Conservation (phyloP, 1,284 basidiomycete genomes). For the Ceratobasidium sp. region DNA sequence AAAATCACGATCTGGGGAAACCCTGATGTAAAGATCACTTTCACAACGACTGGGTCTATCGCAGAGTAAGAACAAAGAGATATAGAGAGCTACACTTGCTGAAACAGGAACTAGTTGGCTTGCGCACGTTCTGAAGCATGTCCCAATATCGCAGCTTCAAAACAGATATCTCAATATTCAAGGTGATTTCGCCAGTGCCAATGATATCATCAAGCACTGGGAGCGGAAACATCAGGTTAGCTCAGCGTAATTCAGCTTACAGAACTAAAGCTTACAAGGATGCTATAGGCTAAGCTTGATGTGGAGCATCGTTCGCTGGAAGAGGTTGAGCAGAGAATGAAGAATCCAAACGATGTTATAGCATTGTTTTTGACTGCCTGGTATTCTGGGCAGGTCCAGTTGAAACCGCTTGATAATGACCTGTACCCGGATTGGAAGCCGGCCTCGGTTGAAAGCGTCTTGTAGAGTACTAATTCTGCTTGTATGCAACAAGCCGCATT, state of each 20-base stretch:
- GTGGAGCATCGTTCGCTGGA: conserved; percentile 18
- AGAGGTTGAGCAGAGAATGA: conserved; percentile 15
- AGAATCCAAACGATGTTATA: conserved; percentile 8
- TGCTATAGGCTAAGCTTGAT: conserved; percentile 7
- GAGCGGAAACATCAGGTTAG: conserved; percentile 31
- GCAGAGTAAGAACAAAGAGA: not conserved
- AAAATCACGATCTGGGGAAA: conserved; percentile 26
- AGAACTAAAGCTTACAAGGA: too few relatives aligned
- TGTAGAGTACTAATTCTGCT: too few relatives aligned
- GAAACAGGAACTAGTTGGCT: conserved; percentile 6
- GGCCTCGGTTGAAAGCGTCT: too few relatives aligned
- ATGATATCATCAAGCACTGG: conserved; percentile 24
- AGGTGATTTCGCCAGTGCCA: not conserved
- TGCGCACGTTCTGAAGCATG: conserved; percentile 5
- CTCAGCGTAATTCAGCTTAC: not conserved
- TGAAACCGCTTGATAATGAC: too few relatives aligned
- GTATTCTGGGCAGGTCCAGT: conserved; percentile 7
- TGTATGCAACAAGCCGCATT: too few relatives aligned
- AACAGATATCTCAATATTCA: conserved; percentile 23
- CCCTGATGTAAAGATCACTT: conserved; percentile 8
- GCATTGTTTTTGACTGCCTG: conserved; percentile 5
- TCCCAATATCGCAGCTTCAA: conserved; percentile 15
- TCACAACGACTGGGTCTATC: conserved; percentile 8
- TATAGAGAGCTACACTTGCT: not conserved
- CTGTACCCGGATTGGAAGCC: too few relatives aligned